phyloP scores from a whole-genome alignment of 352 stramenopile species.

The Phytopythium chamaehyphon region DNA sequence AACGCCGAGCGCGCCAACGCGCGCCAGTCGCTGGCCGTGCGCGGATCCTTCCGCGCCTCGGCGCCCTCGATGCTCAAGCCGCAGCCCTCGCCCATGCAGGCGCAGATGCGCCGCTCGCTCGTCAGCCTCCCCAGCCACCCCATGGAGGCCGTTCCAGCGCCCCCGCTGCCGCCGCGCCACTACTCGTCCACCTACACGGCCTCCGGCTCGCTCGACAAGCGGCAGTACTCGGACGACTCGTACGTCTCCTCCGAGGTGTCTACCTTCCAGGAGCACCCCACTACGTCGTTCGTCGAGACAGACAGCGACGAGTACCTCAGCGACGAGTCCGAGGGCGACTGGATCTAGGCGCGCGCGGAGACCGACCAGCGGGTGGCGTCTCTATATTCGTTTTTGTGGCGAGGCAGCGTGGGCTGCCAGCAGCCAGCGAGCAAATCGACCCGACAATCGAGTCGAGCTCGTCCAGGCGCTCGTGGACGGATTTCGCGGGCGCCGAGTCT shows the following conservation, averaged over 20 bases:
- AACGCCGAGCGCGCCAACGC: slow-evolving; percentile 56
- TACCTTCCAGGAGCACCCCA: slow-evolving; percentile 15
- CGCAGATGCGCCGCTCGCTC: slow-evolving; percentile 43
- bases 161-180: slow-evolving; percentile 9
- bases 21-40: slow-evolving; percentile 40
- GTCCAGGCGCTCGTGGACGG: too few species aligned
- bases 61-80: slow-evolving; percentile 26
- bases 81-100: slow-evolving; percentile 16
- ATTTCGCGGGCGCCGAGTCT: too few species aligned
- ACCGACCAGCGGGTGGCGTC: too few species aligned
- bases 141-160: slow-evolving; percentile 5
- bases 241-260: slow-evolving; percentile 24
- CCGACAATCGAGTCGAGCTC: too few species aligned
- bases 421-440: too few species aligned
- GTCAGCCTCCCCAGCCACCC: slow-evolving; percentile 27
- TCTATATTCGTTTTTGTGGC: too few species aligned
- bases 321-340: slow-evolving; percentile 74
- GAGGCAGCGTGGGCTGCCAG: too few species aligned
- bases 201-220: slow-evolving; percentile 28
- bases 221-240: slow-evolving; percentile 24
- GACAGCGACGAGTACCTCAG: slow-evolving; percentile 56
- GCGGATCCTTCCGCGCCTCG: slow-evolving; percentile 39
- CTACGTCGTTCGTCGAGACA: slow-evolving; percentile 33
- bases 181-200: slow-evolving; percentile 8
- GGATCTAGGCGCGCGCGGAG: slow-evolving; percentile 36